Evolutionary conservation across 805 yeast genomes (phyloP).

Genomic region (Millerozyma acaciae): DNA sequence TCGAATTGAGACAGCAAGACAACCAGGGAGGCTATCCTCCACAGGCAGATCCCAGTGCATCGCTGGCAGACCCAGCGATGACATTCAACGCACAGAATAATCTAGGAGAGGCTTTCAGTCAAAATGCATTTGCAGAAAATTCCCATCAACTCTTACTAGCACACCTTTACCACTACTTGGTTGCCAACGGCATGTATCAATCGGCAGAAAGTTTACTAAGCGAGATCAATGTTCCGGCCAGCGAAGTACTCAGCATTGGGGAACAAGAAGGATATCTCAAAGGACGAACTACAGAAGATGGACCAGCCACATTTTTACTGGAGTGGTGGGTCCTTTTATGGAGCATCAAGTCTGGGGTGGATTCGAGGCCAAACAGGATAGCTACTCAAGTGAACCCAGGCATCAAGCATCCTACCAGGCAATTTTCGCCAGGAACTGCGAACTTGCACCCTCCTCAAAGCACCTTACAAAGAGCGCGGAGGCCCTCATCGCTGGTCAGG

Average conservation of each 20-base stretch:
- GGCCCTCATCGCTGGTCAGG: no score
- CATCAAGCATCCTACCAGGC: conserved; percentile 3
- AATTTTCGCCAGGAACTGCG: conserved; percentile 7
- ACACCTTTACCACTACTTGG: conserved; percentile 48
- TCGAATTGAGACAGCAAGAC: no score
- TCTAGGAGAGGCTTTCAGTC: no score
- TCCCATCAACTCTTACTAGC: conserved; percentile 49
- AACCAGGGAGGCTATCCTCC: no score
- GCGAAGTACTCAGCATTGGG: not conserved
- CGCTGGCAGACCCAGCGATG: no score
- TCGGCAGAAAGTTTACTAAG: conserved; percentile 46
- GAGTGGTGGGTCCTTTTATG: conserved; percentile 58
- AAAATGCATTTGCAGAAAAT: conserved; percentile 20
- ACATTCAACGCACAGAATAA: no score
- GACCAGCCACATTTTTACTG: conserved; percentile 40
- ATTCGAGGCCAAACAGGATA: conserved; percentile 26
- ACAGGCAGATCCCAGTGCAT: no score
- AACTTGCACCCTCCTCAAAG: no score
- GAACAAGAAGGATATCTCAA: not conserved
- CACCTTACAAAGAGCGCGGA: no score
- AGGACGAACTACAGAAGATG: no score
- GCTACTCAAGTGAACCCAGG: conserved; percentile 5
- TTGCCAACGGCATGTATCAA: conserved; percentile 44
- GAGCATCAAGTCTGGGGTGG: conserved; percentile 45
- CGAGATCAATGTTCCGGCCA: conserved; percentile 42